Conservation (phyloP, 305 asterid species). For the Fraxinus albicans region DNA sequence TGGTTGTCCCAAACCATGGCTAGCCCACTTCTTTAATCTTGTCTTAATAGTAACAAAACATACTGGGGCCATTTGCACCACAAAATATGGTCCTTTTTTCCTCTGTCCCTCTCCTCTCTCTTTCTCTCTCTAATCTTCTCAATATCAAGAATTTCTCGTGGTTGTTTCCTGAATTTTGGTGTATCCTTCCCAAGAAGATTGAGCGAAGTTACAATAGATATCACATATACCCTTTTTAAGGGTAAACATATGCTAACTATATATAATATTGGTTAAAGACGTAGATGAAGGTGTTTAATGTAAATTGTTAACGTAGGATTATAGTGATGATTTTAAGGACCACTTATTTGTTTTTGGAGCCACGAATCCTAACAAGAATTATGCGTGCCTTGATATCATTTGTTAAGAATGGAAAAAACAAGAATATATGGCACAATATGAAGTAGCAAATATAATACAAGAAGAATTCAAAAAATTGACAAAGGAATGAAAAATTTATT, state of each 20-base stretch:
- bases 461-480: too few species aligned
- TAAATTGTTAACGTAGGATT: background rate
- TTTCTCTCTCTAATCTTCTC: background rate
- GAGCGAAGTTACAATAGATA: slow-evolving; percentile 24
- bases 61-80: slow-evolving; percentile 56
- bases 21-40: slow-evolving; percentile 63
- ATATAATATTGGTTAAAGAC: background rate
- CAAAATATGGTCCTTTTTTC: slow-evolving; percentile 3
- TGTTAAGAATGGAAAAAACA: too few species aligned
- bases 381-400: too few species aligned
- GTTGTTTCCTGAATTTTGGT: slow-evolving; percentile 17
- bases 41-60: slow-evolving; percentile 74
- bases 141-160: background rate
- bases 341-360: background rate
- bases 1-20: slow-evolving; percentile 71
- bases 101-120: background rate
- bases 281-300: background rate
- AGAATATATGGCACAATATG: too few species aligned
- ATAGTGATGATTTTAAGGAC: background rate
- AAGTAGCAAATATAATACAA: too few species aligned
- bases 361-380: background rate
- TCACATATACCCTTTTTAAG: slow-evolving; percentile 30
- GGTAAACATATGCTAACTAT: slow-evolving; percentile 11
- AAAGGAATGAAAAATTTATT: too few species aligned
- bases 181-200: slow-evolving; percentile 44